Base-by-base conservation (phyloP, 108 stramenopile species). In the Pseudonitzschia multiseries region DNA sequence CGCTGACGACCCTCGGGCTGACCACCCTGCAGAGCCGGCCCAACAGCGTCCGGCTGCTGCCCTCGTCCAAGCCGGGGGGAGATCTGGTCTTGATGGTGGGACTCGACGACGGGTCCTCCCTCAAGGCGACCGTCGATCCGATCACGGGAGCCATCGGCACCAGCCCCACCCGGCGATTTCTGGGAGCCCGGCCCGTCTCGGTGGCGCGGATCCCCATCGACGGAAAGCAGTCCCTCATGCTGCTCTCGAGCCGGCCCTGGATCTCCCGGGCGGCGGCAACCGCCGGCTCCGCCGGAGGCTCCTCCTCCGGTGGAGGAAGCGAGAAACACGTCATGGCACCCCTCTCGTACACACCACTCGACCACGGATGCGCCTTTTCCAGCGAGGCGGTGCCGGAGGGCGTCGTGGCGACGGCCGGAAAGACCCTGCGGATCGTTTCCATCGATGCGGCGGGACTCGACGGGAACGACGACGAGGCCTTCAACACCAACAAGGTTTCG, bases 171-270 rank as follows among this genome's bases (percentile, higher is more conserved):
- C 76, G 88, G 42, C 92, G 96, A 14, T 96, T 98, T 80, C 82
- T 99, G 14, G 99, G 99, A 42, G 86, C 90, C 18, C 82, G 88
- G 40, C 93, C 97, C 5, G 97, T 98, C 20, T 82, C 91, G 18
- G 93, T 97, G 28, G 92, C 90, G 59, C 88, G 95, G 21, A 82
- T 96, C 27, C 71, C 81, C 4, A 72, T 98, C 48, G 84, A 90
- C 52, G 92, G 85, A 44, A 79, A 74, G 20, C 64, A 80, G 4
- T 84, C 88, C 46, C 83, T 96, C 18, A 78, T 99, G 68, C 92
- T 97, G 17, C 76, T 99, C 57, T 95, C 96, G 10, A 93, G 95
- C 41, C 83, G 97, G 32, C 89, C 99, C 28, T 98, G 97, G 98
- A 92, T 99, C 46, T 87, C 86, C 36, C 90, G 93, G 29, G 46